Base-by-base conservation (phyloP, 139 green algal species). In the Chlorella sp. region DNA sequence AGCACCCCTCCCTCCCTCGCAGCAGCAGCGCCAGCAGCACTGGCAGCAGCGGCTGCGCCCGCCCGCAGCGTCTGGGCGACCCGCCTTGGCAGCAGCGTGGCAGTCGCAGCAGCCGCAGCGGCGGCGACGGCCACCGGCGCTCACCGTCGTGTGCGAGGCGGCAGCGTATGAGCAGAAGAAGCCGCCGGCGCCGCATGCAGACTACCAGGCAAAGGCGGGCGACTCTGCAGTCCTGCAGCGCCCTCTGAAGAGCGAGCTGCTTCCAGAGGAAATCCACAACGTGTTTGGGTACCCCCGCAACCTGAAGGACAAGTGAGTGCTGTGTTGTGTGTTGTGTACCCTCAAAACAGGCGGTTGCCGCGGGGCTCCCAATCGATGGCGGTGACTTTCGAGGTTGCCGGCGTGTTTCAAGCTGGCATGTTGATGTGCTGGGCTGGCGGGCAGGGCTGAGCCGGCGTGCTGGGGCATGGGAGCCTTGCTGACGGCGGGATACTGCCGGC, bases 261-360 rank as follows among this genome's bases (percentile, higher is more conserved):
- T 91, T 15, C 86, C 94, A 0, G 83, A 92, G 30, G 91, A 98
- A 61, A 92, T 98, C 40, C 92, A 91, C 0, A 91, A 92, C 57
- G 96, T 99, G 21, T 99, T 98, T 91, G 93, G 94, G 28, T 98
- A 94, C 87, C 89, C 93, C 0, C 91, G 93, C 37, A 91, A 97
- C 61, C 57, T 98, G 39, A 64, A 53, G 16, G 90, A 95, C n/a
- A 92, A 71, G 91, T 94, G 83, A 78, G 64, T 32, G 64, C 21
- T 71, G 64, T 26, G 32, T 3, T 19, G 32, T n/a, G n/a, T n/a
- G n/a, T n/a, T n/a, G n/a, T n/a, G n/a, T n/a, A n/a, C n/a, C n/a
- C n/a, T n/a, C n/a, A n/a, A n/a, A n/a, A n/a, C n/a, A n/a, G n/a
- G n/a, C n/a, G n/a, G n/a, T n/a, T n/a, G n/a, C n/a, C n/a, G n/a